Conservation (phyloP, 2,329 filamentous ascomycete species). For the Chaetomiaceae sp. region DNA sequence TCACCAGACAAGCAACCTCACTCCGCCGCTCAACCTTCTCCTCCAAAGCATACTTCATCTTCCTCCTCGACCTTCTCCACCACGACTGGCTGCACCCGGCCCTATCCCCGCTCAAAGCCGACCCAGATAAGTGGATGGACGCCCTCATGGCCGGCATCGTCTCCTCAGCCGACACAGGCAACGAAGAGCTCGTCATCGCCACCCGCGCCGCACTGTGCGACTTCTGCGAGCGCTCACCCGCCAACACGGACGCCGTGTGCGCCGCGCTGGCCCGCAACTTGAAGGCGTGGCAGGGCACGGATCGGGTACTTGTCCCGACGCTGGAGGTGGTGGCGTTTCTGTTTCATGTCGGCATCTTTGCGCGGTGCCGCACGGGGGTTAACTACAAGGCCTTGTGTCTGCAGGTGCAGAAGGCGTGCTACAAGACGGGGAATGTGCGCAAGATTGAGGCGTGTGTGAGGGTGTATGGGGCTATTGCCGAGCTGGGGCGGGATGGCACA, state of each 20-base stretch:
- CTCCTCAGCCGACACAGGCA: slow-evolving; percentile 72
- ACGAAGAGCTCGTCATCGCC: slow-evolving; percentile 68
- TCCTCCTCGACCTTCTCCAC: slow-evolving; percentile 46
- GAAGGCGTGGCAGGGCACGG: slow-evolving; percentile 50
- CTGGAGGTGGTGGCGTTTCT: slow-evolving; percentile 76
- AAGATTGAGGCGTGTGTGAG: slow-evolving; percentile 77
- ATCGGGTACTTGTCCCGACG: slow-evolving; percentile 69
- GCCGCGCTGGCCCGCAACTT: slow-evolving; percentile 52
- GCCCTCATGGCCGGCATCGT: slow-evolving; percentile 63
- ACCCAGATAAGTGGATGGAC: slow-evolving; percentile 40
- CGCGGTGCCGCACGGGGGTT: slow-evolving; percentile 27
- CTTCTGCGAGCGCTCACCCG: slow-evolving; percentile 43
- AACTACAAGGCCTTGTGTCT: slow-evolving; percentile 59
- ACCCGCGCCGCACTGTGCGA: slow-evolving; percentile 61
- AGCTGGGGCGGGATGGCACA: slow-evolving; percentile 26
- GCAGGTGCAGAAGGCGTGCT: slow-evolving; percentile 71
- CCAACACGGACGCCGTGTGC: slow-evolving; percentile 43
- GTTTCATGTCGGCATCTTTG: slow-evolving; percentile 57
- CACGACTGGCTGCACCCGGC: slow-evolving; percentile 34
- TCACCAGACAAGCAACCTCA: slow-evolving; percentile 17
- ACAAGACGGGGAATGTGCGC: slow-evolving; percentile 75
- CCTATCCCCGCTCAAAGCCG: slow-evolving; percentile 33
- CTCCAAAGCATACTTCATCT: slow-evolving; percentile 55
- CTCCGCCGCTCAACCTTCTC: slow-evolving; percentile 48
- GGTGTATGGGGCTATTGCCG: slow-evolving; percentile 68